Base-by-base conservation (phyloP, 106 monocot species). In the Acorus calamus region DNA sequence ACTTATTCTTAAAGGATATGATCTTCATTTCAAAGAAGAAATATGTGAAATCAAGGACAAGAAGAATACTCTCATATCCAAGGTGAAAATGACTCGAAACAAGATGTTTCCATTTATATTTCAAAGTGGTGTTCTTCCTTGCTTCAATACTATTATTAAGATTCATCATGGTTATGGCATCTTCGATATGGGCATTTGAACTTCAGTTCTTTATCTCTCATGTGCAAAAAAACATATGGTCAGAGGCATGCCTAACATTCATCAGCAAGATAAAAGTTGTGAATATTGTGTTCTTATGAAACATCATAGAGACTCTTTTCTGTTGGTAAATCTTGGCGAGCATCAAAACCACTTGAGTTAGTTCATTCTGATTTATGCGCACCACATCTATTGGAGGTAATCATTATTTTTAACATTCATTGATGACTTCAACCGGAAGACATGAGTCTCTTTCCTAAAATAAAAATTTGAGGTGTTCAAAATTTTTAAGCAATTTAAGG, bases 101-200 rank as follows among this genome's bases (percentile, higher is more conserved):
- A 67, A 67, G 5, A 67, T 60, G 52, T 67, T 61, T 58, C 59
- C 61, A 11, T 48, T 66, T 10, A 66, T 67, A 9, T 3, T 74
- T 7, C 2, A 42, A 54, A 7, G 5, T 48, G 8, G 14, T 50
- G 5, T 8, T 62, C 1, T 43, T 5, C 4, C 12, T 43, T 50
- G 12, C 55, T 49, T 75, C 1, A 44, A 7, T 8, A 50, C 41
- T 55, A 41, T 47, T 2, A 55, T 55, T 3, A 55, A 12, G 8
- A 66, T 4, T 7, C 13, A 11, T 52, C 66, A 4, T 66, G 52
- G 66, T 11, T 74, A 65, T 74, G 55, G 52, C 60, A 74, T 55
- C 52, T 60, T 45, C 4, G 28, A 28, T 28, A 28, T 28, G 28
- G 28, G 28, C 28, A 28, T 28, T 28, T 28, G 28, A 28, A 28